Base-by-base conservation (phyloP, 2,329 filamentous ascomycete species). In the Epichloe elymi region DNA sequence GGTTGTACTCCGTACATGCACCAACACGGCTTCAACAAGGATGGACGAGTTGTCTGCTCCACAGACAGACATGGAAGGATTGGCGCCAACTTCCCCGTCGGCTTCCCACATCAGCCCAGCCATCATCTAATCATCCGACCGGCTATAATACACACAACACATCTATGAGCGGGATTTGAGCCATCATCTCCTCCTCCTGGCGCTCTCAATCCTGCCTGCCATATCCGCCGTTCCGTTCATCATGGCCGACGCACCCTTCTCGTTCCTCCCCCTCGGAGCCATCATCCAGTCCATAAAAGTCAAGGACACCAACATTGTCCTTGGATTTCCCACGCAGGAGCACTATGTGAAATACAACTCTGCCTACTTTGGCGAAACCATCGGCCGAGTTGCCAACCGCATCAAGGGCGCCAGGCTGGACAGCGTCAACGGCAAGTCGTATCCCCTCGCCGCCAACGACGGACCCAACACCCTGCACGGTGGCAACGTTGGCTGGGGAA, bases 301-400 rank as follows among this genome's bases (percentile, higher is more conserved):
- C 58, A 85, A 77, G 53, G 85, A 81, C 56, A 72, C 79, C 64
- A 93, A 96, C 71, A 93, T 98, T 57, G 90, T 96, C 20, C 86
- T 93, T 59, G 83, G 84, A 49, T 96, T 96, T 70, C 79, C 86
- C 17, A 82, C 76, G 14, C 78, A 85, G 49, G 80, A 85, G 43
- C 79, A 83, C 54, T 96, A 96, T 71, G 77, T 77, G 57, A 70
- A 79, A 58, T 72, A 90, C 73, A 91, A 93, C 70, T 72, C 68
- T 11, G 82, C 87, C 2, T 90, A 82, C 73, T 97, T 95, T 64
- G 91, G 93, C 56, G 90, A 91, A 66, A 97, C 88, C 43, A 95
- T 97, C 65, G 93, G 93, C 51, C 86, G 82, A 50, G 73, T 83
- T 19, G 80, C 89, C 54, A 97, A 97, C 71, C 84, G 91, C 52